Percentiles rank a stretch among this genome's conserved stretches.
phyloP scores from a whole-genome alignment of 2,329 filamentous ascomycete genomes.

The Colletotrichum falcatum region DNA sequence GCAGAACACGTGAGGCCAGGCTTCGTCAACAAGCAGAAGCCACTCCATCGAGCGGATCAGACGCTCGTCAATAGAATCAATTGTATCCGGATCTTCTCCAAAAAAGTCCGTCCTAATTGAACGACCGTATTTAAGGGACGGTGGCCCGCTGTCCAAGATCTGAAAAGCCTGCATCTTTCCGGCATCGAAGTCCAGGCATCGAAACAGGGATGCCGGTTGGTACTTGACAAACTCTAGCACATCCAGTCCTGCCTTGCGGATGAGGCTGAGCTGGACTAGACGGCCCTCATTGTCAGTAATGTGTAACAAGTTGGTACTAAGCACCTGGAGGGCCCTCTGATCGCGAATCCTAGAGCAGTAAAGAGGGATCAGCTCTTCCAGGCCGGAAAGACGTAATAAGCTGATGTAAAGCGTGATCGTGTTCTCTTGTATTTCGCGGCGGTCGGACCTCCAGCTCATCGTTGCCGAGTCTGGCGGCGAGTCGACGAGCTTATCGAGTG shows the following conservation, averaged over 20 bases:
- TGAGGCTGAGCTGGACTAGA: constrained; percentile 76
- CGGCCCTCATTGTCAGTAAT: constrained; percentile 76
- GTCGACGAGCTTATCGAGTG: constrained; percentile 70
- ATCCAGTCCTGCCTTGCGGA: constrained; percentile 80
- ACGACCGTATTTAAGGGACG: constrained; percentile 70
- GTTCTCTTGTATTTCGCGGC: constrained; percentile 72
- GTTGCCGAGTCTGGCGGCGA: constrained; percentile 50
- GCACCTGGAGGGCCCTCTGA: constrained; percentile 73
- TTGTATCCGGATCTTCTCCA: constrained; percentile 65
- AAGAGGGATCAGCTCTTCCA: constrained; percentile 84
- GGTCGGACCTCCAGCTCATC: constrained; percentile 47
- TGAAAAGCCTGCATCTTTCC: constrained; percentile 55
- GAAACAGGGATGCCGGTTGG: constrained; percentile 68
- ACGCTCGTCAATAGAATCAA: constrained; percentile 72
- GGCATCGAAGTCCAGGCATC: constrained; percentile 56
- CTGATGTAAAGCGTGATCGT: constrained; percentile 86
- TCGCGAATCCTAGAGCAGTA: constrained; percentile 85
- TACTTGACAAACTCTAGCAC: constrained; percentile 78
- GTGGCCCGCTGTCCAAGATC: constrained; percentile 61
- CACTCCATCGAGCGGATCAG: constrained; percentile 87
- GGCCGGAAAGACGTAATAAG: constrained; percentile 76
- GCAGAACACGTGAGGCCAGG: constrained; percentile 78
- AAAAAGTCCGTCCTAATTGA: constrained; percentile 79
- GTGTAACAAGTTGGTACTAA: constrained; percentile 82
- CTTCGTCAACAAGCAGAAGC: constrained; percentile 79